Base-by-base conservation (phyloP, 768 basidiomycete species). In the Galerina sulciceps region DNA sequence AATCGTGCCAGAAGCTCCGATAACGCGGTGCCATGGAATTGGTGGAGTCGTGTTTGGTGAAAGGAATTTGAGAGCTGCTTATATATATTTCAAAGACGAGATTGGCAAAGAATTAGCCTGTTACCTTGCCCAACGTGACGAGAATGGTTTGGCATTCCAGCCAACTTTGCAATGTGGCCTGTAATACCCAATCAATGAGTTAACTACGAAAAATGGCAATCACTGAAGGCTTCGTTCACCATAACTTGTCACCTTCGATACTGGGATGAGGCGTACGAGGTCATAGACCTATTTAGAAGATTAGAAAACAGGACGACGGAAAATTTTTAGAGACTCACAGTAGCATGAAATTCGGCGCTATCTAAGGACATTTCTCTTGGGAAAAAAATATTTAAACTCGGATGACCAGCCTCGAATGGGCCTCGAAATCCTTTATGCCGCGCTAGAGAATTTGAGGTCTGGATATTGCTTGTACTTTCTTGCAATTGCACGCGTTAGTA, bases 121-220 rank as follows among this genome's bases (percentile, higher is more conserved):
- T 52, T 60, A 89, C 92, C 91, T 79, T 92, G 90, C 4, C 92
- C 92, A 23, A 94, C 91, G 64, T 91, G 90, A 46, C 92, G 81
- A 4, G 92, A 85, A 72, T 94, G 83, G 22, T 79, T 79, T 0
- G 91, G 92, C 88, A 89, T 90, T 15, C 90, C 90, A 54, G 91
- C 80, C 20, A 94, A 76, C 65, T 87, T 91, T 6, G 92, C 90
- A 54, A 94, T 83, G 67, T 93, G 90, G 2, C 89, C 91, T 93
- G 15, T 6, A 34, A 38, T 52, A 22, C 23, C 18, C 42, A 38
- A 9, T 47, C 17, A 17, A 18, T 9, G 6, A 13, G 13, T 10
- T 48, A 22, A 10, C 26, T 5, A 45, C 9, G 9, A 13, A 5
- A 14, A 23, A 17, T 26, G 37, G 15, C 10, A 53, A 22, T n/a